Evolutionary conservation across 2,329 filamentous ascomycete genomes (phyloP).

Genomic region (Nemania abortiva): DNA sequence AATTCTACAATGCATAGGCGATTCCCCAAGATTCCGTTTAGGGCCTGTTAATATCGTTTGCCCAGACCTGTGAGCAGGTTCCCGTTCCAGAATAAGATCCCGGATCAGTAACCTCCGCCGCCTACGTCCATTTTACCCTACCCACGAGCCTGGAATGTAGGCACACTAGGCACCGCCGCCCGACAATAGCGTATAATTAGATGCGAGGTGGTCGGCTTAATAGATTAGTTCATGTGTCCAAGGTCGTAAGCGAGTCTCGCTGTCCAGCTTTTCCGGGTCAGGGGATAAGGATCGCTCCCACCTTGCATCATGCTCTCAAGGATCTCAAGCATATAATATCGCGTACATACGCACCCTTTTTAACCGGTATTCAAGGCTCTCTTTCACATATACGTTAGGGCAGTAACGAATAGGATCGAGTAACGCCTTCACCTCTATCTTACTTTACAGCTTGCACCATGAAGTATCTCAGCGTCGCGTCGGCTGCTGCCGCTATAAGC

Average conservation of each 20-base stretch:
- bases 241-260: slow-evolving; percentile 15
- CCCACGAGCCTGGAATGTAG: slow-evolving; percentile 36
- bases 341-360: slow-evolving; percentile 1
- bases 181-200: slow-evolving; percentile 17
- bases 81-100: slow-evolving; percentile 43
- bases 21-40: background rate
- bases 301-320: slow-evolving; percentile 1
- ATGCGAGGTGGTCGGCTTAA: slow-evolving; percentile 1
- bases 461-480: slow-evolving; percentile 42
- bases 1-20: background rate
- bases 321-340: slow-evolving; percentile 28
- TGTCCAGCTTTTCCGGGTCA: slow-evolving; percentile 12
- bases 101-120: slow-evolving; percentile 47
- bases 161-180: slow-evolving; percentile 20
- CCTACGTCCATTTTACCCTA: slow-evolving; percentile 32
- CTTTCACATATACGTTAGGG: background rate
- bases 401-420: slow-evolving; percentile 7
- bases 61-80: background rate
- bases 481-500: slow-evolving; percentile 33
- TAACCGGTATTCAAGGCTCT: background rate
- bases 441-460: slow-evolving; percentile 31
- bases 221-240: slow-evolving; percentile 16
- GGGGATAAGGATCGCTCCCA: slow-evolving; percentile 4
- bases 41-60: background rate
- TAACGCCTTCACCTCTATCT: background rate